Percentiles rank a stretch among this genome's conserved stretches.
Evolutionary conservation across 1,139 yeast species (phyloP).

Genomic region (Candida neerlandica): DNA sequence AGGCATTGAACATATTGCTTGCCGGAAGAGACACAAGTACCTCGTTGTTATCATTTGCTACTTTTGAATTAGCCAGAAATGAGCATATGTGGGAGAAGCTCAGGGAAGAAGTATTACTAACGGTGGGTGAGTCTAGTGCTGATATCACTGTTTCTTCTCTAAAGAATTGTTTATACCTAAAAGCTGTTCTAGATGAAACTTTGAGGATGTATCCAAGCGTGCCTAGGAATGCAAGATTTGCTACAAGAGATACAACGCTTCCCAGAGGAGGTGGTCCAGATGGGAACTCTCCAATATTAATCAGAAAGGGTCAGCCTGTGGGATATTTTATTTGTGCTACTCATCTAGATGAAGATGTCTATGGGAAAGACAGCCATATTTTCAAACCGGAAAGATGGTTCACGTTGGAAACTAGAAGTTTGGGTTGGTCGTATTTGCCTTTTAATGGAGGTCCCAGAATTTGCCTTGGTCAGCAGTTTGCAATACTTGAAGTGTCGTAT

Average conservation of each 20-base stretch:
- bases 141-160: conserved; percentile 42
- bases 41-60: conserved; percentile 41
- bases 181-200: conserved; percentile 49
- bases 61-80: conserved; percentile 43
- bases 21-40: conserved; percentile 53
- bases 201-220: conserved; percentile 56
- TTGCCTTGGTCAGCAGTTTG: conserved; percentile 48
- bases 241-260: conserved; percentile 45
- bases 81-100: conserved; percentile 37
- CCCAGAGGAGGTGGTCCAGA: conserved; percentile 58
- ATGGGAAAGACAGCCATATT: conserved; percentile 46
- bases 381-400: conserved; percentile 56
- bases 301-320: conserved; percentile 42
- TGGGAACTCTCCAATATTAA: conserved; percentile 42
- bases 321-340: conserved; percentile 40
- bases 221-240: conserved; percentile 47
- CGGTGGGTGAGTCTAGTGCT: conserved; percentile 26
- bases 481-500: conserved; percentile 44
- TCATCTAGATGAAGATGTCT: conserved; percentile 41
- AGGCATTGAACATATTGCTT: conserved; percentile 43
- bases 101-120: conserved; percentile 30
- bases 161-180: conserved; percentile 49
- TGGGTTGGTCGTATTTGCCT: conserved; percentile 46
- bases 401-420: conserved; percentile 23
- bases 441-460: conserved; percentile 47